Conservation (phyloP, 306 rosid species). For the Cucurbita argyrosperma region DNA sequence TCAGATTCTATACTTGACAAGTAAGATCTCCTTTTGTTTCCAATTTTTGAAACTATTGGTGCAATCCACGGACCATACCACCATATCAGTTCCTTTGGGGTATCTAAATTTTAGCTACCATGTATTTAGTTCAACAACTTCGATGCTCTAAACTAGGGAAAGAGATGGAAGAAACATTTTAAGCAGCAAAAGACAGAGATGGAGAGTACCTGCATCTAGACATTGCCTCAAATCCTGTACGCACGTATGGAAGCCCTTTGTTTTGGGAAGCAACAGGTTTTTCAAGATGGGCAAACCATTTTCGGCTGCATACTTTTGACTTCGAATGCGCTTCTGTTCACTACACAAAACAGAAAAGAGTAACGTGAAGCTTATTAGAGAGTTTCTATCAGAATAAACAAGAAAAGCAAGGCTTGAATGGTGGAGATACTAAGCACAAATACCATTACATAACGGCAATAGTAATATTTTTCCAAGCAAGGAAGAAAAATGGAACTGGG, state of each 20-base stretch:
- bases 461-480: background rate
- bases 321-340: slow-evolving; percentile 52
- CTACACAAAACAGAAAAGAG: slow-evolving; percentile 20
- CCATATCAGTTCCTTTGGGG: background rate
- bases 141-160: background rate
- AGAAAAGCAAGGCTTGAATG: background rate
- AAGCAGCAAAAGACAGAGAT: background rate
- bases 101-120: background rate
- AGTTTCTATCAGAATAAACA: background rate
- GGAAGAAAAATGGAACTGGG: background rate
- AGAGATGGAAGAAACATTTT: background rate
- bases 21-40: background rate
- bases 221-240: slow-evolving; percentile 51
- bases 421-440: background rate
- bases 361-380: background rate
- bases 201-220: slow-evolving; percentile 71
- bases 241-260: slow-evolving; percentile 77
- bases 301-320: slow-evolving; percentile 59
- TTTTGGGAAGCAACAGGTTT: slow-evolving; percentile 72
- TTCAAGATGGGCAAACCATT: slow-evolving; percentile 54
- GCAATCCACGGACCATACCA: background rate
- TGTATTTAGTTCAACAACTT: background rate
- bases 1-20: background rate
- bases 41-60: background rate
- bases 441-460: background rate